Conservation (phyloP, 352 stramenopile species). For the Phytopythium ostracodes region DNA sequence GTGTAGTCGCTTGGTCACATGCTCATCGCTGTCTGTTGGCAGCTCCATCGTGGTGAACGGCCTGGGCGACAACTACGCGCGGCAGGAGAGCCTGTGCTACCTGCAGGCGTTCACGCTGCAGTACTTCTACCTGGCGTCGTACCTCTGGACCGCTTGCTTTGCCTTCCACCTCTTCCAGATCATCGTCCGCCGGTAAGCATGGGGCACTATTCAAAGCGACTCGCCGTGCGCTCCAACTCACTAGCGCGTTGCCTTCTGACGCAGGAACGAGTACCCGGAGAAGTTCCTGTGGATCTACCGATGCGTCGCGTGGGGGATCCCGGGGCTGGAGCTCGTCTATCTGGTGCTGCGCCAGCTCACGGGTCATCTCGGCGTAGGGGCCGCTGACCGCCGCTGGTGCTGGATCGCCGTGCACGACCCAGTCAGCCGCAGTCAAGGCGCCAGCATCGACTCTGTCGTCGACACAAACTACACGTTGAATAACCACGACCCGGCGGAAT, state of each 20-base stretch:
- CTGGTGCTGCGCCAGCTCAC: slow-evolving; percentile 69
- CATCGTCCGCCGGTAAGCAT: slow-evolving; percentile 54
- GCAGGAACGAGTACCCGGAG: slow-evolving; percentile 72
- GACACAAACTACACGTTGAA: too few species aligned
- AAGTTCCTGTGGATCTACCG: slow-evolving; percentile 59
- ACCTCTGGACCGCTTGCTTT: slow-evolving; percentile 83
- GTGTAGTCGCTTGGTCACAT: too few species aligned
- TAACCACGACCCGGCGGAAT: slow-evolving; percentile 26
- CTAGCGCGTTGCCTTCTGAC: too few species aligned
- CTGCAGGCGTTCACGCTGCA: slow-evolving; percentile 62
- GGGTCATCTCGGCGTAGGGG: slow-evolving; percentile 59
- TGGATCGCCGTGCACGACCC: slow-evolving; percentile 61
- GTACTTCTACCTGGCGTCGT: slow-evolving; percentile 82
- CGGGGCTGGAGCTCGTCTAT: slow-evolving; percentile 44
- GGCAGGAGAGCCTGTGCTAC: slow-evolving; percentile 55
- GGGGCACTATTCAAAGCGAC: too few species aligned
- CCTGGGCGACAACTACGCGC: slow-evolving; percentile 31
- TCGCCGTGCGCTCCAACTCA: too few species aligned
- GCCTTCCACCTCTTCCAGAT: slow-evolving; percentile 87
- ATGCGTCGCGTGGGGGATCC: slow-evolving; percentile 58
- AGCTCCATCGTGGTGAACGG: slow-evolving; percentile 66
- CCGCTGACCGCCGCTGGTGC: slow-evolving; percentile 67
- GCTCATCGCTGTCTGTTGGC: too few species aligned
- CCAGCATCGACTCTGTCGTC: slow-evolving; percentile 8
- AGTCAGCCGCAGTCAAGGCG: not conserved